A percentile compares a stretch with the other conserved stretches of the same genome.
Conservation (phyloP, 768 basidiomycete species). For the Collybiopsis confluens region DNA sequence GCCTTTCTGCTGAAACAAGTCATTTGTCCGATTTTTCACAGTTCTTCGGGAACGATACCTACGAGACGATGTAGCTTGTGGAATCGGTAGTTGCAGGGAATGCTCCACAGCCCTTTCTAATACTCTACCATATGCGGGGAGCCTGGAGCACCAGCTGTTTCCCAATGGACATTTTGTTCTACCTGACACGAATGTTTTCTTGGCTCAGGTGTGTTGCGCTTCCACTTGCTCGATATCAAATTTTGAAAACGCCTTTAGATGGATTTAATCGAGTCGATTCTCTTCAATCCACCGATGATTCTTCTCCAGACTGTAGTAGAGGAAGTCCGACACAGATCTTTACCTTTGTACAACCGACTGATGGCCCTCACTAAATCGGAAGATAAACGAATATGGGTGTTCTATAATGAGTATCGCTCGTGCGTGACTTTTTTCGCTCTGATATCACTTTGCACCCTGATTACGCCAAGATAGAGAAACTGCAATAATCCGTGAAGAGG, state of each 20-base stretch:
- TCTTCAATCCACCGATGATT: conserved; percentile 77
- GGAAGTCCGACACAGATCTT: conserved; percentile 91
- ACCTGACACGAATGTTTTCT: conserved; percentile 93
- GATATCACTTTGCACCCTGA: not conserved
- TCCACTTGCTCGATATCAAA: not conserved
- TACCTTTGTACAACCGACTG: conserved; percentile 90
- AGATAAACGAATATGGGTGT: conserved; percentile 79
- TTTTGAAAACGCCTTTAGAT: conserved; percentile 47
- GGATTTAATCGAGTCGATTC: conserved; percentile 83
- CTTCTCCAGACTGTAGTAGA: conserved; percentile 93
- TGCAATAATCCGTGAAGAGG: conserved; percentile 69
- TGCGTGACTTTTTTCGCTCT: conserved; percentile 31
- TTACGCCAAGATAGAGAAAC: conserved; percentile 54
- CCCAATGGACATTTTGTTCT: conserved; percentile 76
- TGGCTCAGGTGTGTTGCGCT: conserved; percentile 65
- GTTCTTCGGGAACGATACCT: conserved; percentile 94
- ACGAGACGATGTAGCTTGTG: conserved; percentile 87
- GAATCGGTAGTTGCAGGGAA: conserved; percentile 62
- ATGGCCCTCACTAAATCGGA: conserved; percentile 82
- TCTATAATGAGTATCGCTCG: conserved; percentile 86
- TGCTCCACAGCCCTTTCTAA: conserved; percentile 45
- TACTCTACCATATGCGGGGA: conserved; percentile 58
- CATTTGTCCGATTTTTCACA: conserved; percentile 21
- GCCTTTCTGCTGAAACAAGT: not conserved
- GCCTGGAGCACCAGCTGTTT: conserved; percentile 49